phyloP scores from a whole-genome alignment of 371 early-diverging fungal species.

The Zychaea mexicana region DNA sequence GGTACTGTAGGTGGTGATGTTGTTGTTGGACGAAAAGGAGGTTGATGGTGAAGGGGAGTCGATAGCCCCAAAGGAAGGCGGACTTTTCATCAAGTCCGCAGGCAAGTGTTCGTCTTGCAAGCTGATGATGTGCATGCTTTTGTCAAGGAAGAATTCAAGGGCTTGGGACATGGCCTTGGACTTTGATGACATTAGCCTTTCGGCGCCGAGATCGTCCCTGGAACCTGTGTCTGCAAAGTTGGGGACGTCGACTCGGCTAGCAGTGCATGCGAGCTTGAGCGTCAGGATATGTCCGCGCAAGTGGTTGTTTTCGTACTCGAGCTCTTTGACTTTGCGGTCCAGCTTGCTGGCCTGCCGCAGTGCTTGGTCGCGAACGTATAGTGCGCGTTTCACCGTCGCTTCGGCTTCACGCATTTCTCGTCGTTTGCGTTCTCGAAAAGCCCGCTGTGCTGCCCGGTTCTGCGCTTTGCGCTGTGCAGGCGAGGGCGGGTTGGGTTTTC shows the following conservation, averaged over 20 bases:
- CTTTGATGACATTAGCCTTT: constrained; percentile 28
- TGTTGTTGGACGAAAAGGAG: not conserved
- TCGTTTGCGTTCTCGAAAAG: constrained; percentile 36
- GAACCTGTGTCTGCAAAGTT: constrained; percentile 32
- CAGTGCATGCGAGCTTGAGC: constrained; percentile 35
- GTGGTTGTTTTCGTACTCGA: constrained; percentile 36
- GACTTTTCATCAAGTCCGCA: not conserved
- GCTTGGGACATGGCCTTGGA: constrained; percentile 39
- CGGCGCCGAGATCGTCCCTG: constrained; percentile 38
- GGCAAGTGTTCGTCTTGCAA: constrained; percentile 8
- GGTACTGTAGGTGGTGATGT: constrained; percentile 1
- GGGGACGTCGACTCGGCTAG: constrained; percentile 38
- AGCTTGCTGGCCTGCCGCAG: constrained; percentile 16
- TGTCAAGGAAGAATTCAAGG: constrained; percentile 41
- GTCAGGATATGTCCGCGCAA: constrained; percentile 34
- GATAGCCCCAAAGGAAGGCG: not conserved
- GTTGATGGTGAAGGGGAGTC: not conserved
- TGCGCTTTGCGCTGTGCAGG: constrained; percentile 55
- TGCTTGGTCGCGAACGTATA: constrained; percentile 31
- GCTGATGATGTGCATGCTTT: constrained; percentile 25
- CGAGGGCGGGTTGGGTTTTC: constrained; percentile 34
- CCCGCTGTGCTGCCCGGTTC: constrained; percentile 32
- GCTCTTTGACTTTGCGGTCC: constrained; percentile 23
- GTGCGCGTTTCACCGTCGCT: constrained; percentile 31
- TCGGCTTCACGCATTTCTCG: constrained; percentile 45